Percentiles rank a stretch among this genome's conserved stretches.
Conservation (phyloP, 1,139 yeast species). For the Kazachstania sp. region DNA sequence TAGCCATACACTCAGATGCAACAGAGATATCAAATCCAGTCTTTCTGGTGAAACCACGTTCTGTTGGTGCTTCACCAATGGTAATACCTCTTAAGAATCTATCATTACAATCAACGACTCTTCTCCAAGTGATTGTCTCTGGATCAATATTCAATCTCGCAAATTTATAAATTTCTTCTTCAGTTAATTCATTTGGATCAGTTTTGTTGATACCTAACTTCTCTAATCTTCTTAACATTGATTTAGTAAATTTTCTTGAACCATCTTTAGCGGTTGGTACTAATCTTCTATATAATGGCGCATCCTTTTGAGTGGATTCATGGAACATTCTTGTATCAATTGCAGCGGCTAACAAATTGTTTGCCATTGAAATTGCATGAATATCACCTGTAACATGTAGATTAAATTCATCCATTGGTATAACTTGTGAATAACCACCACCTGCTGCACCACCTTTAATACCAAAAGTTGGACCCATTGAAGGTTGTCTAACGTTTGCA, state of each 20-base stretch:
- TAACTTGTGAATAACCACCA: slow-evolving; percentile 97
- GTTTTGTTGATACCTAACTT: slow-evolving; percentile 77
- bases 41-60: slow-evolving; percentile 78
- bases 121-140: slow-evolving; percentile 88
- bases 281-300: slow-evolving; percentile 74
- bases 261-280: slow-evolving; percentile 79
- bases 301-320: slow-evolving; percentile 87
- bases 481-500: slow-evolving; percentile 96
- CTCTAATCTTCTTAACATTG: slow-evolving; percentile 68
- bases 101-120: slow-evolving; percentile 95
- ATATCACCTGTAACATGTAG: slow-evolving; percentile 98
- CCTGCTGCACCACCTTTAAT: slow-evolving; percentile 99
- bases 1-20: slow-evolving; percentile 97
- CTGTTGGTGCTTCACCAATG: slow-evolving; percentile 90
- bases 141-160: slow-evolving; percentile 91
- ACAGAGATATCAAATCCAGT: slow-evolving; percentile 97
- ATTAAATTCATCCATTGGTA: slow-evolving; percentile 99
- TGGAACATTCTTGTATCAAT: slow-evolving; percentile 97
- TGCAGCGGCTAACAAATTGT: slow-evolving; percentile 93
- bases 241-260: slow-evolving; percentile 62
- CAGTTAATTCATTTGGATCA: slow-evolving; percentile 73
- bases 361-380: slow-evolving; percentile 94
- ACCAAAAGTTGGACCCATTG: slow-evolving; percentile 99
- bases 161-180: slow-evolving; percentile 66
- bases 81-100: slow-evolving; percentile 88